Evolutionary conservation across 441 rosid genomes (phyloP).

Genomic region (Macaranga tanarius): DNA sequence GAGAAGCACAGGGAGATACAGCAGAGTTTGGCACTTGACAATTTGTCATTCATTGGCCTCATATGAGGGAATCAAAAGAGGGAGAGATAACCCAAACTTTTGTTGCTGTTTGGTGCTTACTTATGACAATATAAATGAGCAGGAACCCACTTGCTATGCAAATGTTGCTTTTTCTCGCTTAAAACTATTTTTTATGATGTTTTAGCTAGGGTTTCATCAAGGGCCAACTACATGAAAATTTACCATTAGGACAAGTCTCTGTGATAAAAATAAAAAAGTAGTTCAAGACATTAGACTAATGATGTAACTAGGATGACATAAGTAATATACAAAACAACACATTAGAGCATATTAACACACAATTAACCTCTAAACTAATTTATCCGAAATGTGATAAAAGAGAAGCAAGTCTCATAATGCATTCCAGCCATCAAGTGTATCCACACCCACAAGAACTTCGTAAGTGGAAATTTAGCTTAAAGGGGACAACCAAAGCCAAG

Average conservation of each 20-base stretch:
- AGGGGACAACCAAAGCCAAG: background rate
- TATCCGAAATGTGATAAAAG: too few relatives aligned
- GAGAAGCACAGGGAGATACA: background rate
- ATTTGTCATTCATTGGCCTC: background rate
- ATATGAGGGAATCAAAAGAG: background rate
- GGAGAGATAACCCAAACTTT: background rate
- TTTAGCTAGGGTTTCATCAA: slow-evolving; percentile 11
- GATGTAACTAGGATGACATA: too few relatives aligned
- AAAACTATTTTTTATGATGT: too few relatives aligned
- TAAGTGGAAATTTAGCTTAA: slow-evolving; percentile 7
- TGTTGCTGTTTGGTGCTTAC: too few relatives aligned
- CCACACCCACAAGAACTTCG: background rate
- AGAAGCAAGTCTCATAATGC: too few relatives aligned
- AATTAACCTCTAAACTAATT: too few relatives aligned
- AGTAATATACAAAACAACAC: too few relatives aligned
- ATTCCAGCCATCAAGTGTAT: background rate
- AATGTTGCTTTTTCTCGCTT: background rate
- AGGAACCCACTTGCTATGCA: background rate
- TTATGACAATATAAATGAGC: background rate
- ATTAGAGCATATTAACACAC: too few relatives aligned
- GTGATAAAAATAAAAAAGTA: too few relatives aligned
- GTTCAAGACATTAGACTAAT: too few relatives aligned
- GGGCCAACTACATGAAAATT: background rate
- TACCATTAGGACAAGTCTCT: too few relatives aligned
- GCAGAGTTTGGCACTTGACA: slow-evolving; percentile 6